Base-by-base conservation (phyloP, 148 eudicot species). In the Cornus florida region DNA sequence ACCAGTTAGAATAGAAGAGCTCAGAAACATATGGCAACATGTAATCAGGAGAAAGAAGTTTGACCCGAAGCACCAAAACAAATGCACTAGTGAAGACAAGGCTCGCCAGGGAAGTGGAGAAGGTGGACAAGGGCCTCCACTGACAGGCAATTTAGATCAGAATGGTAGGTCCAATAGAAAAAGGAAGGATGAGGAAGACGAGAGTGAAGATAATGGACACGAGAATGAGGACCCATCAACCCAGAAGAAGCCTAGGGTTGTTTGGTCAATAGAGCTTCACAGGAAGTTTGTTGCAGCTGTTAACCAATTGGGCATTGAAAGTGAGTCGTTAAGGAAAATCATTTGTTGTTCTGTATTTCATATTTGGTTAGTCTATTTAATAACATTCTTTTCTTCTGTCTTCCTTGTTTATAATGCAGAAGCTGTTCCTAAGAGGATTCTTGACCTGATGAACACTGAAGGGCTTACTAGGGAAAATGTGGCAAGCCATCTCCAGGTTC, bases 401-500 rank as follows among this genome's bases (percentile, higher is more conserved):
- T 6, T 60, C 17, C 73, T 74, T 5, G 70, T 70, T 73, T 70
- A 16, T 31, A 48, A 75, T 86, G 88, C 93, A 96, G 99, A 88
- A 88, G 99, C 97, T 41, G 90, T 93, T 71, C 97, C 97, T 4
- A 95, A 95, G 83, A 95, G 90, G 84, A 95, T 95, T 79, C 97
- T 95, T 78, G 99, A 95, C 73, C 48, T 90, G 72, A 95, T 95
- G 99, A 88, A 92, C 73, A 97, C 89, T 17, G 93, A 92, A 70
- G 92, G 93, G 75, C 92, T 95, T 32, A 93, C 97, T 5, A 91
- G 99, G 80, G 99, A 95, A 84, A 93, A 95, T 56, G 97, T 95
- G 50, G 99, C 99, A 6, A 95, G 99, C 94, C 99, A 95, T 84
- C 92, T 95, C 67, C 99, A 95, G 97, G 99, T 72, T 77, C 78